Conservation (phyloP, 257 asterid species). For the Capsicum rhomboideum region DNA sequence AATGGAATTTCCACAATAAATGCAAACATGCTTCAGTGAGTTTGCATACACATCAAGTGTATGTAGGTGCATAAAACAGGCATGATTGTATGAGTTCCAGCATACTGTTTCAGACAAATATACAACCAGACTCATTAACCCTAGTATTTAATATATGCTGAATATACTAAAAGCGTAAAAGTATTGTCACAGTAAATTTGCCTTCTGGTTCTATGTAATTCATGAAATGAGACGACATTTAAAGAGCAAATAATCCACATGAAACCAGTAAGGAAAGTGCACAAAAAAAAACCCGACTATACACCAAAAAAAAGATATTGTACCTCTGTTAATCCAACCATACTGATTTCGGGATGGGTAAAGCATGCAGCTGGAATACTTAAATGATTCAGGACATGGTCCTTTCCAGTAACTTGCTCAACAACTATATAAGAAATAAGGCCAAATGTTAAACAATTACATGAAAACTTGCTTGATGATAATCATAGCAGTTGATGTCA, state of each 20-base stretch:
- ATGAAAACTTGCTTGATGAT: not conserved
- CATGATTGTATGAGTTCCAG: not conserved
- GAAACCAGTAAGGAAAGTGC: not conserved
- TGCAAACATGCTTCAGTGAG: not conserved
- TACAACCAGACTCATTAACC: not conserved
- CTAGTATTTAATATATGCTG: not conserved
- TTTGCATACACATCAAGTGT: not conserved
- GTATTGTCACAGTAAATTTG: not conserved
- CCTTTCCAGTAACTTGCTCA: constrained; percentile 88
- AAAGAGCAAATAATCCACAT: not conserved
- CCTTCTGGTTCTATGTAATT: not conserved
- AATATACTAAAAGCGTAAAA: not conserved
- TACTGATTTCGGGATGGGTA: constrained; percentile 99
- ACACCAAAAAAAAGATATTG: not conserved
- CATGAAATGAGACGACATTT: not conserved
- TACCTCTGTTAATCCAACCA: constrained; percentile 99
- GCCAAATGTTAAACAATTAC: constrained; percentile 13
- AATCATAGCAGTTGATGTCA: constrained; percentile 2
- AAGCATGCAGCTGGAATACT: constrained; percentile 99
- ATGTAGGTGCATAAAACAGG: not conserved
- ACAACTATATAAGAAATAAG: constrained; percentile 46
- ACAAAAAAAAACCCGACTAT: not conserved
- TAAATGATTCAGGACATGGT: constrained; percentile 83
- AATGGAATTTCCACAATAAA: not conserved
- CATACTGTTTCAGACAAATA: not conserved